A percentile compares a stretch with the other conserved stretches of the same genome.
Evolutionary conservation across 495 filamentous ascomycete species (phyloP).

Genomic region (Hypoxylon trugodes): DNA sequence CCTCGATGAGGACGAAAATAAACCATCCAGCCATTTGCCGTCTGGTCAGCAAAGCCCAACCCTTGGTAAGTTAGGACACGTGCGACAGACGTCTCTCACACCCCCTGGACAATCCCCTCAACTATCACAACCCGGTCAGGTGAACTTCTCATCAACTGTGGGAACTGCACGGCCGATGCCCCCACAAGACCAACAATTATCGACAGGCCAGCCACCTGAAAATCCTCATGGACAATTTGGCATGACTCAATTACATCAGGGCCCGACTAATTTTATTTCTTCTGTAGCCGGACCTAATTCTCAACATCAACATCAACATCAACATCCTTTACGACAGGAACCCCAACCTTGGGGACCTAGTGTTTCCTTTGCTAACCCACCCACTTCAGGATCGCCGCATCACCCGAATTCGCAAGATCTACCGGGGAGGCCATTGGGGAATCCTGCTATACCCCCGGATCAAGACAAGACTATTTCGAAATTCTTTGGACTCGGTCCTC

Average conservation of each 20-base stretch:
- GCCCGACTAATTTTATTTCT: not conserved
- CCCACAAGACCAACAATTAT: slow-evolving; percentile 8
- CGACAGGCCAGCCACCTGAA: not conserved
- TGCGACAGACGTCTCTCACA: slow-evolving; percentile 40
- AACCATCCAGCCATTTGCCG: slow-evolving; percentile 33
- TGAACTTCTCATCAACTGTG: slow-evolving; percentile 4
- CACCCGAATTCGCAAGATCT: not conserved
- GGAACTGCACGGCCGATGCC: slow-evolving; percentile 9
- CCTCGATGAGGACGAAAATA: slow-evolving; percentile 25
- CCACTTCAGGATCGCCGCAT: slow-evolving; percentile 13
- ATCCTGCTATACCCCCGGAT: slow-evolving; percentile 26
- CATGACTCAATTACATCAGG: slow-evolving; percentile 15
- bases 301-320: too few relatives aligned
- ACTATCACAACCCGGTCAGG: slow-evolving; percentile 29
- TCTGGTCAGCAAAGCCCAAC: slow-evolving; percentile 41
- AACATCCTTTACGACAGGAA: slow-evolving; percentile 11
- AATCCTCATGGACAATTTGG: not conserved
- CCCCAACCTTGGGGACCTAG: slow-evolving; percentile 24
- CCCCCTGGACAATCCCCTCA: slow-evolving; percentile 35
- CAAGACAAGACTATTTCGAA: slow-evolving; percentile 31
- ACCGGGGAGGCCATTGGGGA: slow-evolving; percentile 18
- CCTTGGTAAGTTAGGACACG: slow-evolving; percentile 35
- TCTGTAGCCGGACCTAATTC: slow-evolving; percentile 6
- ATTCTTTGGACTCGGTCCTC: slow-evolving; percentile 39
- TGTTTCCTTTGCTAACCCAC: slow-evolving; percentile 24